These are phyloP conservation scores for Aspergillus udagawae DNA, from an alignment of 2,329 filamentous ascomycete genomes.

Conservation along the genomic window DNA sequence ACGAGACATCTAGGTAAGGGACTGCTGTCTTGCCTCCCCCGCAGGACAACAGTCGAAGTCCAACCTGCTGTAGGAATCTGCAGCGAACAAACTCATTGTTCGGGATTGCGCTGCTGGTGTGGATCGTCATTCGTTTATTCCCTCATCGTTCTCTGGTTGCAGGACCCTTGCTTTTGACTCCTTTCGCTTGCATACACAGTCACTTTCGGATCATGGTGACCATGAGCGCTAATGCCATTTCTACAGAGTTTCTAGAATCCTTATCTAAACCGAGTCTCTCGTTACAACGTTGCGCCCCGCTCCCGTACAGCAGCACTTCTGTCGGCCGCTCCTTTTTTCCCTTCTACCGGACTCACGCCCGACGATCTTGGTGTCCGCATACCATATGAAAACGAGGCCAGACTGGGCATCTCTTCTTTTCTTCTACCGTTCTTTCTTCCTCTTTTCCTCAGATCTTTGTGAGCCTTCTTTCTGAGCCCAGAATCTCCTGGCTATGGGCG, in stretches of 20 bases:
- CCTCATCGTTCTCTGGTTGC: constrained; percentile 10
- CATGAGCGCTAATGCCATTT: neutral
- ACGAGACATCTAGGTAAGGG: constrained; percentile 9
- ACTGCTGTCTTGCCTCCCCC: constrained; percentile 5
- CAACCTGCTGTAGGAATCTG: constrained; percentile 16
- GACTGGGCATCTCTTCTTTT: constrained; percentile 9
- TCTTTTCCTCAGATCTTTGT: constrained; percentile 5
- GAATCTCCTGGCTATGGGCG: constrained; percentile 14
- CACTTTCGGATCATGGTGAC: neutral
- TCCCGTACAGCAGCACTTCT: constrained; percentile 2
- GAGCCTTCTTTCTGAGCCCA: constrained; percentile 8
- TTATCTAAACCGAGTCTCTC: constrained; percentile 4
- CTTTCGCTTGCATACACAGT: constrained; percentile 9
- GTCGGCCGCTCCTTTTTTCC: constrained; percentile 11
- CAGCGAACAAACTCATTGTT: constrained; percentile 33
- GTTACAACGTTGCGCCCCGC: neutral
- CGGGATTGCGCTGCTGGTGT: constrained; percentile 12
- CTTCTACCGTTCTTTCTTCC: constrained; percentile 4
- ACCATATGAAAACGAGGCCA: constrained; percentile 26
- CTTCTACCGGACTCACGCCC: constrained; percentile 3
- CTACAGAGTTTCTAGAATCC: constrained; percentile 7
- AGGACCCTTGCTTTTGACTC: constrained; percentile 11
- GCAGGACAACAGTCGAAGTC: constrained; percentile 4
- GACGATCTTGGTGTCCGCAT: constrained; percentile 4
- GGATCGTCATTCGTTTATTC: constrained; percentile 13